Evolutionary conservation across 2,329 filamentous ascomycete genomes (phyloP), one percentile per base, ranked within the genome.

Genomic region (Xylaria arbuscula): DNA sequence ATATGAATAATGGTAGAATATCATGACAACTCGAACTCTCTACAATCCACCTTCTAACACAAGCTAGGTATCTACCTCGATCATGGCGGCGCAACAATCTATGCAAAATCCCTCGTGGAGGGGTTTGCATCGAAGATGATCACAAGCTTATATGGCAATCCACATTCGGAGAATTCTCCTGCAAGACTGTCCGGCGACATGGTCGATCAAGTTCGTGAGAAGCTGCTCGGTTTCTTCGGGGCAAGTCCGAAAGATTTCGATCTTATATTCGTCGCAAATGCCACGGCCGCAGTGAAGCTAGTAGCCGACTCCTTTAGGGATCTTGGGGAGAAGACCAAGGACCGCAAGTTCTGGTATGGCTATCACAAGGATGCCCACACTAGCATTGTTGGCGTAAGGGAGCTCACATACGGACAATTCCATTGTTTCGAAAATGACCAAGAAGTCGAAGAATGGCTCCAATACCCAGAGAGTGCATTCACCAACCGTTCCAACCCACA

Each of bases 241-340:
- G 88, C 88, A 19, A 83, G 87, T 71, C 84, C 88, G 1, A 80
- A 82, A 45, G 81, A 89, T 60, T 90, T 87, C 73, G 87, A 90
- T 72, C 81, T 90, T 11, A 81, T 98, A 0, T 98, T 98, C 77
- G 93, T 97, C 32, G 90, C 93, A 42, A 98, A 98, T 79, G 92
- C 95, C 22, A 98, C 95, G 0, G 93, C 94, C 2, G 94, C 90
- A 7, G 91, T 97, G 75, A 98, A 98, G 80, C 82, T 98, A 22
- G 77, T 79, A 15, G 84, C 83, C 51, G 88, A 89, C 56, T 83
- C 82, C 40, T 87, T 90, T 72, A 81, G 83, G 34, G 86, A 88
- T 71, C 79, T 87, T 32, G 82, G 84, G 2, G 83, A 81, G 76
- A 84, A 81, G 72, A 84, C 79, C 11, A 78, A 80, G 60, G 76